Percentiles rank a stretch among this genome's conserved stretches.
Conservation (phyloP, 345 rosid species). For the Gossypium ekmanianum region DNA sequence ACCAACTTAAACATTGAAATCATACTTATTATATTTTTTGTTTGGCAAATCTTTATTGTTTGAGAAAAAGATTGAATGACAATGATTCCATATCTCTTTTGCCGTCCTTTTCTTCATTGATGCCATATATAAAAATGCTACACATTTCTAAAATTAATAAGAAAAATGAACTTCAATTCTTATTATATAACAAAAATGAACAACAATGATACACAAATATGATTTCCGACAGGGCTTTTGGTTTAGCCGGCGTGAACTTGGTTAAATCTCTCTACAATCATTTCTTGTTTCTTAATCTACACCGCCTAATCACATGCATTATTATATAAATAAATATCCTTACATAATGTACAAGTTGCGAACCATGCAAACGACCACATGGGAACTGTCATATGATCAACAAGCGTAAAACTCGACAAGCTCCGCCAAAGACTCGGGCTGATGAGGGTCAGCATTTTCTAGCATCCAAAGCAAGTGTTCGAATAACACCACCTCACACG, state of each 20-base stretch:
- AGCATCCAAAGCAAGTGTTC: conserved; percentile 98
- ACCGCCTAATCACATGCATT: conserved; percentile 13
- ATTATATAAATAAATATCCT: not conserved
- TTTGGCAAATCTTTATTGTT: not conserved
- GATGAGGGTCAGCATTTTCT: conserved; percentile 66
- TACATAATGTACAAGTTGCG: conserved; percentile 27
- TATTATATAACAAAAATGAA: not conserved
- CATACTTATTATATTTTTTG: too few relatives aligned
- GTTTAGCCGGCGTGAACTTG: conserved; percentile 22
- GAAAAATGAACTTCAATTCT: not conserved
- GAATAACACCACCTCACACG: conserved; percentile 91
- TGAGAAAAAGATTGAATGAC: not conserved
- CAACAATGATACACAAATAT: not conserved
- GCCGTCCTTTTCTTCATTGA: not conserved
- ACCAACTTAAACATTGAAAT: too few relatives aligned
- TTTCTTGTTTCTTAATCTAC: not conserved
- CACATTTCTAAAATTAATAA: not conserved
- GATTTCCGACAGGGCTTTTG: conserved; percentile 17
- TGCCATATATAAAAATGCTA: not conserved
- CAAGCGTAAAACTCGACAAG: conserved; percentile 87
- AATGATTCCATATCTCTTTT: not conserved
- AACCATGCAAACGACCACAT: conserved; percentile 10
- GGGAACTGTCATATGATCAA: conserved; percentile 6
- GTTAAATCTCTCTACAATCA: conserved; percentile 13
- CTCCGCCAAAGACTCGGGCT: conserved; percentile 70